Base-by-base conservation (phyloP, 78 protist genomes). In the slime mould (Dictyostelium discoideum) region DNA sequence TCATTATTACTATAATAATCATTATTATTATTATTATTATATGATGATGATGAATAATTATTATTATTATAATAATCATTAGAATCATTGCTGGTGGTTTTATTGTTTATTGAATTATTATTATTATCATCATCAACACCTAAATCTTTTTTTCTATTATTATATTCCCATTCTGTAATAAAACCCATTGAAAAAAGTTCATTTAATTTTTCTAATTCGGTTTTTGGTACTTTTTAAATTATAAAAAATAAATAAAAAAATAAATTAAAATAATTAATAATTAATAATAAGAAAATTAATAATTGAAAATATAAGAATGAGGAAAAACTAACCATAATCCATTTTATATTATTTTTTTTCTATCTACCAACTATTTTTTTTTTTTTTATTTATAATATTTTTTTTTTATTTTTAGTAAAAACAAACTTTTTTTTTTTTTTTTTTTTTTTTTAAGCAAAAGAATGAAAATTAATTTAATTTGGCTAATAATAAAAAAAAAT, bases 91-190 rank as follows among this genome's bases (percentile, higher is more conserved):
- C 26, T n/a, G 11, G 32, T 46, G 8, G 4, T 3, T 22, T 29
- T 26, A 29, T 0, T 60, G 39, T 84, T 84, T 46, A 1, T 4
- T 26, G 57, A 24, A 32, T 14, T 32, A 8, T 60, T 9, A 32
- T 14, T 32, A 8, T 60, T 9, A 13, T 11, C 22, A 20, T 84
- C 72, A 14, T 86, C 92, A 10, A 24, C 50, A 22, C 57, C 54
- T 14, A 87, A 40, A 26, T 87, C 93, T 78, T 60, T 57, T 63
- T 79, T 87, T 87, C 93, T 87, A 13, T 63, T 76, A 22, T 54
- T 76, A 26, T 77, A 87, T 42, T 87, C 93, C 67, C 82, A 60
- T 78, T 87, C 93, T 16, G 80, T 32, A 16, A 87, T 87, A 54
- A 87, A 87, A 7, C 93, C 93, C 39, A 37, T 24, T 42, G 32